Evolutionary conservation across 2,329 filamentous ascomycete genomes (phyloP).

Genomic region (Aureobasidium sp.): DNA sequence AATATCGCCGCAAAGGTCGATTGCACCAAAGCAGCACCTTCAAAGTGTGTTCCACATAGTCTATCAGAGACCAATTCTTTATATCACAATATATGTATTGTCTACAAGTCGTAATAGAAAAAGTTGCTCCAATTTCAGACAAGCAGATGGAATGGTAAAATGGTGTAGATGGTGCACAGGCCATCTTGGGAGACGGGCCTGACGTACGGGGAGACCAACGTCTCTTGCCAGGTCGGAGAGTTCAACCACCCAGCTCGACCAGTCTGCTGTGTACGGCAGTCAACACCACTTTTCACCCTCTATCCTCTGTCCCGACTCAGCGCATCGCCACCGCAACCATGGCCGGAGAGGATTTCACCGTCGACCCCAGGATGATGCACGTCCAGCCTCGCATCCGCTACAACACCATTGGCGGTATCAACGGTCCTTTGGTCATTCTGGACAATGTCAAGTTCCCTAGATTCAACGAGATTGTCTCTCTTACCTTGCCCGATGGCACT

Average conservation of each 20-base stretch:
- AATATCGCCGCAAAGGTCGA: neutral
- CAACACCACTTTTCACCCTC: neutral
- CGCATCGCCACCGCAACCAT: neutral
- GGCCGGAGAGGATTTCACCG: conserved; percentile 25
- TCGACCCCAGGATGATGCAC: conserved; percentile 44
- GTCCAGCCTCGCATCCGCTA: conserved; percentile 74
- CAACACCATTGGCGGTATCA: conserved; percentile 97
- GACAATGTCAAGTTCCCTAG: conserved; percentile 98
- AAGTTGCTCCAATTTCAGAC: neutral
- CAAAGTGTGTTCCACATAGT: too few relatives aligned
- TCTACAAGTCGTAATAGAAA: neutral
- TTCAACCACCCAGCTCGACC: neutral
- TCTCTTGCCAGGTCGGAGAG: neutral
- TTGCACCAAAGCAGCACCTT: neutral
- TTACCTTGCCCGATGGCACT: conserved; percentile 92
- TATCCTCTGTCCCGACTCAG: too few relatives aligned
- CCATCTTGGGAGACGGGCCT: neutral
- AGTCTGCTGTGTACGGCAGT: conserved; percentile 1
- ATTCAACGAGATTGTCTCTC: conserved; percentile 95
- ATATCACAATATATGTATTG: neutral
- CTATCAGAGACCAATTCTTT: too few relatives aligned
- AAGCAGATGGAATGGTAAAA: neutral
- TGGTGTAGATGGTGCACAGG: neutral
- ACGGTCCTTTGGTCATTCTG: conserved; percentile 93
- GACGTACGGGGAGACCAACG: neutral